Base-by-base conservation (phyloP, 352 stramenopile species). In the Aphanomyces cochlioides region DNA sequence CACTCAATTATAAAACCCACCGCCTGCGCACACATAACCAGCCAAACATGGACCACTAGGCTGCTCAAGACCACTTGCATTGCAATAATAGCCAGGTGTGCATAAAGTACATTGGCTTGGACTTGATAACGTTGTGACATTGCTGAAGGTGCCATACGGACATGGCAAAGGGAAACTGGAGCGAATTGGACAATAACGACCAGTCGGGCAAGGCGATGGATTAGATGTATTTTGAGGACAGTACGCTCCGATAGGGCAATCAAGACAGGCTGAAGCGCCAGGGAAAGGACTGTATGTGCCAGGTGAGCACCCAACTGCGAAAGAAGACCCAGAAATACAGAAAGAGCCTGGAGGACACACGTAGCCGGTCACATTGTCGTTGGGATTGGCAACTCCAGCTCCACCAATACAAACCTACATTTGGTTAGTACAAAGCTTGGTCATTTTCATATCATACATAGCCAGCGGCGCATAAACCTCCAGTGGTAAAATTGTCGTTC, bases 11-110 rank as follows among this genome's bases (percentile, higher is more conserved):
- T 37, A 36, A 21, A 40, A n/a, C 10, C 21, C 37, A 67, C 76
- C 81, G 7, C 83, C 86, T 2, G 74, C 82, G 72, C 90, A 97
- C 57, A 83, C 95, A 70, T 90, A 96, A 0, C 89, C 90, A 13
- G 81, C 74, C 50, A 89, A 80, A 67, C 90, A 97, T 8, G 78
- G 70, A 10, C 75, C 88, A 1, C 89, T 95, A 1, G 90, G 88
- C 5, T 84, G 53, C 5, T 84, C 58, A 0, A 93, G 67, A 0
- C 87, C 87, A 19, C 79, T 82, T 0, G 79, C 88, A 19, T 90
- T 78, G 21, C 89, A 96, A 54, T 93, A 96, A 47, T 83, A 47
- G 3, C 92, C 88, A 6, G 81, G 77, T 21, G 84, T 77, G 69
- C 94, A 98, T 10, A 75, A 59, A 0, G 86, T 78, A 65, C 93